Evolutionary conservation across 106 monocot species (phyloP), one percentile per base, ranked within the genome.

Genomic region (Dendrobium catenatum): DNA sequence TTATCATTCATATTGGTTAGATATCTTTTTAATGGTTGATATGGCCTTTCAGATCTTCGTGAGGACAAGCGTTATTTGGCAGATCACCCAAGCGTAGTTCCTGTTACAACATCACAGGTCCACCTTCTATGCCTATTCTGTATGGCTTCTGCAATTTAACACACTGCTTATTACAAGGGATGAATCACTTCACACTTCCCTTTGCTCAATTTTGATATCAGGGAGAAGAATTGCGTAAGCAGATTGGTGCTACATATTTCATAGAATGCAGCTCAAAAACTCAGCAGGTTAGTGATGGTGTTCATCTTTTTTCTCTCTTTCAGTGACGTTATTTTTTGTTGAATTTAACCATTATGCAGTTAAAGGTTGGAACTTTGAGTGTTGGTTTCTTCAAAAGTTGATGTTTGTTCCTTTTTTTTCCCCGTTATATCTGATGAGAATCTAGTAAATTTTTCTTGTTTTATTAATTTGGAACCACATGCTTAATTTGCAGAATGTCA

Each of bases 261-360:
- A 86, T 95, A 73, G 95, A 95, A 80, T 95, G 93, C 88, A 95
- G 95, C 82, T 95, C 95, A 84, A 92, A 93, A 85, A 93, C 95
- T 48, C 93, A 95, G 77, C 90, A 90, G 88, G 92, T 88, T 24
- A 59, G 72, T 58, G 19, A 67, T 79, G 9, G 4, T 70, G 49
- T 11, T 29, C 16, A 47, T 79, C 18, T 61, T 48, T 81, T 18
- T 46, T 56, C 20, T 37, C 26, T 20, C 5, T 13, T 49, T 27
- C 49, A 13, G 70, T 55, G 10, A 15, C 33, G 40, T 79, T 27
- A 27, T 31, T 43, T 42, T 66, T 54, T 44, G 43, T 59, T n/a
- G 18, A 76, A 48, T 27, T 76, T 48, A 77, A 33, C 29, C n/a
- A 44, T 74, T 20, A 17, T 44, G 6, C 16, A 43, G 42, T 20